Conservation (phyloP, 306 rosid species). For the Lablab purpureus region DNA sequence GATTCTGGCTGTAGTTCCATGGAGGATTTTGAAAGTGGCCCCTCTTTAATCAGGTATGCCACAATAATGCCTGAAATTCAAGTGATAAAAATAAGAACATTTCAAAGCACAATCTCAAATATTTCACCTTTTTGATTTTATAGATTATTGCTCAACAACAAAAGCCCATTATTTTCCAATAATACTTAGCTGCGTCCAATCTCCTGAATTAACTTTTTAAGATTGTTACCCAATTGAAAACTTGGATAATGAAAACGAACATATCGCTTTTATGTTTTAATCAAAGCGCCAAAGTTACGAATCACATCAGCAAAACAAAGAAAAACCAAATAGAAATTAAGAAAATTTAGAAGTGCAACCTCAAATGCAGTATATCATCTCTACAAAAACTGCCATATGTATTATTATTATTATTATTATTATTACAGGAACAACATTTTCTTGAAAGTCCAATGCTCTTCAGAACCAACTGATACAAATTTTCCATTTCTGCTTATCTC, state of each 20-base stretch:
- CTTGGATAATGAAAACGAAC: not conserved
- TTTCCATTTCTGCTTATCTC: not conserved
- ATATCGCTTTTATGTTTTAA: not conserved
- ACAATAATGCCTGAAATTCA: conserved; percentile 41
- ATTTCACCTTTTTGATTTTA: too few species aligned
- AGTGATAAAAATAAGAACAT: not conserved
- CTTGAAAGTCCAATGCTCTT: not conserved
- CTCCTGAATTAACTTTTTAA: not conserved
- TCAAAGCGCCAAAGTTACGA: not conserved
- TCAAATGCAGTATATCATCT: not conserved
- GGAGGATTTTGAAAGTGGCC: conserved; percentile 39
- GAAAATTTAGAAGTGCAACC: not conserved
- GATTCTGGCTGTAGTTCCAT: conserved; percentile 47
- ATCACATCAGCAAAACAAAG: not conserved
- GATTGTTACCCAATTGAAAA: not conserved
- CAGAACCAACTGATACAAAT: not conserved
- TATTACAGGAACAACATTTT: not conserved
- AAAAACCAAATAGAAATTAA: not conserved
- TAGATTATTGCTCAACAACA: not conserved
- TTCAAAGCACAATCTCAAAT: not conserved
- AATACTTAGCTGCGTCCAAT: not conserved
- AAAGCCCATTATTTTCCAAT: not conserved
- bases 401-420: too few species aligned
- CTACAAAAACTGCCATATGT: too few species aligned
- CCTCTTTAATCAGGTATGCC: conserved; percentile 38